A percentile compares a stretch with the other conserved stretches of the same genome.
phyloP scores from a whole-genome alignment of 1,284 basidiomycete genomes.

The Volvariella volvacea region DNA sequence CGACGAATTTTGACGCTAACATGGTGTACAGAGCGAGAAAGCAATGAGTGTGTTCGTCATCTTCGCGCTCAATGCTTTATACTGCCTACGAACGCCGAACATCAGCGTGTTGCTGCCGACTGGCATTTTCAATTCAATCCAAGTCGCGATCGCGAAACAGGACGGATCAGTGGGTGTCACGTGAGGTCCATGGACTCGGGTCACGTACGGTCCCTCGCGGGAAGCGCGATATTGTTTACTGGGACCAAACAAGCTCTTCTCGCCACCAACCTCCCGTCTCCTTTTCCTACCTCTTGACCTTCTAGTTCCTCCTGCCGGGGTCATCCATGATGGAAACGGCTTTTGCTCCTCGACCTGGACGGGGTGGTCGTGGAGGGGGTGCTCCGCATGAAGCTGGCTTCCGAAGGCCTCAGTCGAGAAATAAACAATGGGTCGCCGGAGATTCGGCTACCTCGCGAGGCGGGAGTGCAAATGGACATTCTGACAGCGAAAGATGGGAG shows the following conservation, averaged over 20 bases:
- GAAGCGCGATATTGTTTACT: no score
- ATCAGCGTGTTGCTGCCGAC: no score
- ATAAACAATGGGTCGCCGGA: conserved; percentile 48
- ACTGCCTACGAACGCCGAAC: no score
- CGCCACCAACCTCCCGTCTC: background rate
- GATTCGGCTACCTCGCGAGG: conserved; percentile 2
- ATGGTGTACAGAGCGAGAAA: no score
- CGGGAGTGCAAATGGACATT: conserved; percentile 25
- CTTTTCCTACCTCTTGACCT: background rate
- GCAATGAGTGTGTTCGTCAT: no score
- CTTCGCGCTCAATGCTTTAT: no score
- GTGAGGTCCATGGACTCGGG: no score
- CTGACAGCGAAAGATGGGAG: conserved; percentile 51
- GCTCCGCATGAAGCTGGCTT: conserved; percentile 9
- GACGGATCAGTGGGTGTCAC: no score
- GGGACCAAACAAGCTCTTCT: background rate
- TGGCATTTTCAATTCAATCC: no score
- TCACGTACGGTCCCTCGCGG: no score
- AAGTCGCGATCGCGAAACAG: no score
- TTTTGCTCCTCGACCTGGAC: conserved; percentile 12
- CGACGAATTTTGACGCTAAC: no score
- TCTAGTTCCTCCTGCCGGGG: background rate
- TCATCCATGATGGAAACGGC: conserved; percentile 15
- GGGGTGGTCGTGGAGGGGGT: conserved; percentile 19
- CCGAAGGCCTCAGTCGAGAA: conserved; percentile 28